Base-by-base conservation (phyloP, 1,139 yeast genomes). In the Pichia sorboxylosa region DNA sequence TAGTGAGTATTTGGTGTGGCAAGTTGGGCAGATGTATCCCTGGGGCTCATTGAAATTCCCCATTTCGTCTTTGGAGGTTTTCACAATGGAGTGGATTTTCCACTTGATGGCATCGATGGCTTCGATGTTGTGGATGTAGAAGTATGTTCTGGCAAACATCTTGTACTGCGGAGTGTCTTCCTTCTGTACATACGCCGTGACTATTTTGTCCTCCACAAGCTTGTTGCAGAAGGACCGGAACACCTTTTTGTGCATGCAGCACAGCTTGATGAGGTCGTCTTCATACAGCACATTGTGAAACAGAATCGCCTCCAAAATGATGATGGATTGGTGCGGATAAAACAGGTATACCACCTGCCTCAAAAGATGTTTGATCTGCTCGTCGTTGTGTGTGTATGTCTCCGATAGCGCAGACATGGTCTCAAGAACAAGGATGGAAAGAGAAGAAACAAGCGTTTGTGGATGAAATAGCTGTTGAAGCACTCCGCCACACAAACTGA, bases 81-180 rank as follows among this genome's bases (percentile, higher is more conserved):
- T 78, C 11, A 84, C 97, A 26, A 92, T 68, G 28, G 82, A 71
- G 52, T 90, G 96, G 40, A 90, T 83, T 52, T 87, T 85, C 97
- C 96, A 92, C 57, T 92, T 90, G 52, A 90, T 76, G 13, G 96
- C 75, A 58, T 90, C 98, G 29, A 92, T 82, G 1, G 97, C 94
- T 52, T 85, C 94, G 2, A 96, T 84, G 51, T 73, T 75, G 49
- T 84, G 95, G 36, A 90, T 77, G 52, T 71, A 90, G 57, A 77
- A 90, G 53, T 85, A 90, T 0, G 92, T 80, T 49, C 87, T 67
- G 15, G 82, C 70, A 20, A 67, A 64, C 35, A 81, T 71, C 40
- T 94, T 66, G 14, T 23, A 10, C 6, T 7, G 11, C 8, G 11
- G 11, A 7, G 11, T 23, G 38, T 81, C 94, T 54, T 84, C 95